A percentile compares a stretch with the other conserved stretches of the same genome.
phyloP scores from a whole-genome alignment of 2,329 filamentous ascomycete species.

The Cordyceps javanica region DNA sequence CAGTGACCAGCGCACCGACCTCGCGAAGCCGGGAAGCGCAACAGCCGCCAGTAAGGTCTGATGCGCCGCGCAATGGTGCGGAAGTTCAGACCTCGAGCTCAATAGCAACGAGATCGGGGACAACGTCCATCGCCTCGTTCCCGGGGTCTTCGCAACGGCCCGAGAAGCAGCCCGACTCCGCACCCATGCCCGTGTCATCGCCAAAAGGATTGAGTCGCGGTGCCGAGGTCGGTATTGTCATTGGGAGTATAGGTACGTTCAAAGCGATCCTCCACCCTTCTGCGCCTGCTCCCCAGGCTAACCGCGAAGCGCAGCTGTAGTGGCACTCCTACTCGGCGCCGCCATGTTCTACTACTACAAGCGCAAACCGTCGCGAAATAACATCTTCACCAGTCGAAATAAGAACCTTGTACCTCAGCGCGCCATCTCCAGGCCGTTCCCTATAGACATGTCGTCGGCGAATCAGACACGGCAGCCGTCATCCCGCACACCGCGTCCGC shows the following conservation, averaged over 20 bases:
- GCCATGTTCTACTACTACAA: slow-evolving; percentile 6
- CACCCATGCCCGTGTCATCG: not conserved
- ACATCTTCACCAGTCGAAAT: not conserved
- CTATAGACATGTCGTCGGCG: not conserved
- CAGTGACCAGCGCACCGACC: not conserved
- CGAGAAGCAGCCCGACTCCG: not conserved
- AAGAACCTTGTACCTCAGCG: not conserved
- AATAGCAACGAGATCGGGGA: not conserved
- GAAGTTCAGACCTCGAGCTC: not conserved
- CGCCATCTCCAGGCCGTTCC: not conserved
- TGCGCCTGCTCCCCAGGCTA: not conserved
- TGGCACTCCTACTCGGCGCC: not conserved
- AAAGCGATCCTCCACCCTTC: no score
- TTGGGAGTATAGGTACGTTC: slow-evolving; percentile 5
- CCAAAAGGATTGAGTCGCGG: not conserved
- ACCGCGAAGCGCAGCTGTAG: not conserved
- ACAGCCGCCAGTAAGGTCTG: not conserved
- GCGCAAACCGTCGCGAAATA: not conserved
- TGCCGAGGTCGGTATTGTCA: slow-evolving; percentile 3
- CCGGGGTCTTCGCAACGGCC: not conserved
- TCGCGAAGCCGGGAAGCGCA: not conserved
- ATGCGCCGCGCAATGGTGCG: not conserved
- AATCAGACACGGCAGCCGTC: not conserved
- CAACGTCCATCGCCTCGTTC: not conserved
- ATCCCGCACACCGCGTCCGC: not conserved